phyloP scores from a whole-genome alignment of 768 basidiomycete genomes.

The Hypholoma sublateritium region DNA sequence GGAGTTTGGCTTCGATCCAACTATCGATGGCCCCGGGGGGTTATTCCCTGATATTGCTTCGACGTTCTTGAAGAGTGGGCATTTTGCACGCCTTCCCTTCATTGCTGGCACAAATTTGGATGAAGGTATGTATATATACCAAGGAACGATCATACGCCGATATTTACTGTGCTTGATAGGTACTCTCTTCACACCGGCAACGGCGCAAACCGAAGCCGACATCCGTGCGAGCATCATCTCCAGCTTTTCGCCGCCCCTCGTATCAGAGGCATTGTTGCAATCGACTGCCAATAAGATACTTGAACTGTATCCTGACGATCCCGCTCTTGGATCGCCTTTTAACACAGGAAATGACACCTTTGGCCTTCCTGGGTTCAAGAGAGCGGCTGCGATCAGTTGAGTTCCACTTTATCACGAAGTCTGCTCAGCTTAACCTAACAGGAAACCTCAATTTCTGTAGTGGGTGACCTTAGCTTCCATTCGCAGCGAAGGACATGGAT shows the following conservation, averaged over 20 bases:
- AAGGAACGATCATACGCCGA: background rate
- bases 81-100: conserved; percentile 38
- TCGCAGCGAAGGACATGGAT: conserved; percentile 38
- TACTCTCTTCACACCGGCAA: conserved; percentile 31
- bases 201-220: conserved; percentile 21
- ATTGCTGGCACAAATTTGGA: conserved; percentile 45
- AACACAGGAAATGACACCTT: conserved; percentile 46
- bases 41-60: conserved; percentile 41
- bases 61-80: conserved; percentile 24
- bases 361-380: conserved; percentile 35
- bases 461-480: conserved; percentile 40
- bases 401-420: background rate
- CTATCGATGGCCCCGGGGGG: conserved; percentile 41
- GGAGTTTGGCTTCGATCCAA: conserved; percentile 32
- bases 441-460: conserved; percentile 10
- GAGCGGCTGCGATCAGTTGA: conserved; percentile 29
- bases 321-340: conserved; percentile 45
- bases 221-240: conserved; percentile 26
- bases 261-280: conserved; percentile 17
- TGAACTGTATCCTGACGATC: conserved; percentile 40
- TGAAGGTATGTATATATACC: conserved; percentile 35
- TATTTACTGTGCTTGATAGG: conserved; percentile 20
- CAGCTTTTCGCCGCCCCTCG: conserved; percentile 28
- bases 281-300: conserved; percentile 26
- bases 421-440: background rate